Conservation (phyloP, 768 basidiomycete species). For the Mrakia frigida region DNA sequence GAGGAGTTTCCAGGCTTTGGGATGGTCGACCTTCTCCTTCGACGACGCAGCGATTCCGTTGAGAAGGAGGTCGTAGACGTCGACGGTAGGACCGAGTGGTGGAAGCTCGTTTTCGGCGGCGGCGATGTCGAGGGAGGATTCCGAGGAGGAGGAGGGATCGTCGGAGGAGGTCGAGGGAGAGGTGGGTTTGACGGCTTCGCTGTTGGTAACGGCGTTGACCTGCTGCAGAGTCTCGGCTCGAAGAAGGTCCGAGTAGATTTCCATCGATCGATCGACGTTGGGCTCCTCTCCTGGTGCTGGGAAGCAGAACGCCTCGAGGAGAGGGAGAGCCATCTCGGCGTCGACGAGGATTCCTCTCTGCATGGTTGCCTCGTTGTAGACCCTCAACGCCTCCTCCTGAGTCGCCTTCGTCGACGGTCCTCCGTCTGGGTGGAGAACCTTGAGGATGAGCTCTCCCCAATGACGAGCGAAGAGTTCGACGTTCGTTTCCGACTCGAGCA, state of each 20-base stretch:
- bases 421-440: constrained; percentile 1
- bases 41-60: constrained; percentile 21
- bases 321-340: constrained; percentile 24
- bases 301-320: constrained; percentile 15
- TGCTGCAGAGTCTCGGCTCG: constrained; percentile 15
- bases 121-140: background rate
- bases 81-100: constrained; percentile 20
- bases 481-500: constrained; percentile 16
- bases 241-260: constrained; percentile 27
- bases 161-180: background rate
- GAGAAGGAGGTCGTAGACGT: constrained; percentile 31
- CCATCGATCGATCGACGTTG: constrained; percentile 9
- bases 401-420: background rate
- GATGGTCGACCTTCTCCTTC: background rate
- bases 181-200: background rate
- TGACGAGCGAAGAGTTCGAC: constrained; percentile 17
- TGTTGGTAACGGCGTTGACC: background rate
- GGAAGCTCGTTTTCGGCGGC: background rate
- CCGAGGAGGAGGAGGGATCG: background rate
- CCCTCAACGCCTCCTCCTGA: constrained; percentile 2
- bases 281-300: constrained; percentile 1
- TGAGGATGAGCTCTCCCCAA: constrained; percentile 20
- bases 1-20: constrained; percentile 21
- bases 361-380: constrained; percentile 12
- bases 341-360: constrained; percentile 14